A percentile compares a stretch with the other conserved stretches of the same genome.
Evolutionary conservation across 306 rosid genomes (phyloP).

Genomic region (Castanospermum australe): DNA sequence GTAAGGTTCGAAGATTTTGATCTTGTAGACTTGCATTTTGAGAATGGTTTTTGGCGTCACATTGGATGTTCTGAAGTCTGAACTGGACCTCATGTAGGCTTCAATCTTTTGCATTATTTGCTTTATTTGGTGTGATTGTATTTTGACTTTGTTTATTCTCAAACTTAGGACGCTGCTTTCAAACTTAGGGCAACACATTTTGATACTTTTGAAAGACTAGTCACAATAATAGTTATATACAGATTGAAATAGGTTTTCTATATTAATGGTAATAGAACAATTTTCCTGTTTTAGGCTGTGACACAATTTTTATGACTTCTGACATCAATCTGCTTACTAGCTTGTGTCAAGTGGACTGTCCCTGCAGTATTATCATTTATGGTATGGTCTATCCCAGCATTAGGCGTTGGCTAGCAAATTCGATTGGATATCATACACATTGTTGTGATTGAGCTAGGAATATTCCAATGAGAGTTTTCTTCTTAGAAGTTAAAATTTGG

Average conservation of each 20-base stretch:
- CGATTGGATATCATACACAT: not conserved
- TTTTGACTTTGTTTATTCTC: not conserved
- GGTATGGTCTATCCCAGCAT: not conserved
- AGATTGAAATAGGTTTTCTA: not conserved
- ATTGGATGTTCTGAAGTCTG: not conserved
- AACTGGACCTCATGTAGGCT: not conserved
- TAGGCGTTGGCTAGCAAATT: not conserved
- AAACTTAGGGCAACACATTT: not conserved
- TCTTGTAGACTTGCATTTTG: not conserved
- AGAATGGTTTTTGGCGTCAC: not conserved
- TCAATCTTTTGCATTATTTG: not conserved
- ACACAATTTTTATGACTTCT: not conserved
- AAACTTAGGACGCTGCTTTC: not conserved
- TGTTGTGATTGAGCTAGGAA: not conserved
- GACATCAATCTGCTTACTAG: not conserved
- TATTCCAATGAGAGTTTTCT: not conserved
- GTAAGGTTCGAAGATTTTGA: slow-evolving; percentile 15
- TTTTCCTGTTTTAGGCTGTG: not conserved
- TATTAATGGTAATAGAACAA: not conserved
- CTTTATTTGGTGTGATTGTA: not conserved
- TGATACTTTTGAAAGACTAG: not conserved
- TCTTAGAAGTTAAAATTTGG: not conserved
- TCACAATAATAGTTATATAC: too few species aligned
- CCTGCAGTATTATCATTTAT: not conserved
- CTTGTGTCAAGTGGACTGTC: slow-evolving; percentile 13